A percentile compares a stretch with the other conserved stretches of the same genome.
phyloP scores from a whole-genome alignment of 108 stramenopile species.

The Skeletonema costatum region DNA sequence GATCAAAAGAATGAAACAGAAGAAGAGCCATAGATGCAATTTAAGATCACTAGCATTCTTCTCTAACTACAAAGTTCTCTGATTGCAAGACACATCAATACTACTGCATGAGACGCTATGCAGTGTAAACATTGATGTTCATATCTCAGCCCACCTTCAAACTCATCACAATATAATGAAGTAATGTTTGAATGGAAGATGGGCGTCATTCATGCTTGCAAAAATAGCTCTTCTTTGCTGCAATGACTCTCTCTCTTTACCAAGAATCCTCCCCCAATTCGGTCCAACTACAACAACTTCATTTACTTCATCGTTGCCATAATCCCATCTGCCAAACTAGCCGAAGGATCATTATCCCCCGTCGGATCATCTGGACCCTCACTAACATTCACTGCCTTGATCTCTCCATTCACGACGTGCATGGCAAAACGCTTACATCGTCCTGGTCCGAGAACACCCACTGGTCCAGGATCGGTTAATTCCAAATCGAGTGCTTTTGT shows the following conservation, averaged over 20 bases:
- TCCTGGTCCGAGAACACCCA: slow-evolving; percentile 53
- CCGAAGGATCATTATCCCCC: slow-evolving; percentile 36
- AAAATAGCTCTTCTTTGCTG: background rate
- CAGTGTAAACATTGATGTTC: background rate
- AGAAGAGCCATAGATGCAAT: too few relatives aligned
- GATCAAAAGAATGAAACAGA: too few relatives aligned
- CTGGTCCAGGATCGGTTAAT: slow-evolving; percentile 61
- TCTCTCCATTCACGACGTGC: slow-evolving; percentile 59
- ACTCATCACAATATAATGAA: background rate
- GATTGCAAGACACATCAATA: background rate
- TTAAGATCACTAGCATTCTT: background rate
- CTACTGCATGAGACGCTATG: background rate
- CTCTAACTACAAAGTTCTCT: background rate
- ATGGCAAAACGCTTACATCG: slow-evolving; percentile 76
- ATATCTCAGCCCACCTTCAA: slow-evolving; percentile 1
- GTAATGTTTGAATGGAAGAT: background rate
- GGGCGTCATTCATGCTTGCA: slow-evolving; percentile 28
- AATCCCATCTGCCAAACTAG: slow-evolving; percentile 38
- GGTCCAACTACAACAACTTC: background rate
- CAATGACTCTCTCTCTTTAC: too few relatives aligned
- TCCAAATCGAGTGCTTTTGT: slow-evolving; percentile 73
- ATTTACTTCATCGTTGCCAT: slow-evolving; percentile 42
- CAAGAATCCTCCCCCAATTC: background rate
- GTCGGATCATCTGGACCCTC: slow-evolving; percentile 69
- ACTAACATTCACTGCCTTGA: slow-evolving; percentile 57